A percentile compares a stretch with the other conserved stretches of the same genome.
phyloP scores from a whole-genome alignment of 169 alveolate genomes.

The Perkinsus olseni region DNA sequence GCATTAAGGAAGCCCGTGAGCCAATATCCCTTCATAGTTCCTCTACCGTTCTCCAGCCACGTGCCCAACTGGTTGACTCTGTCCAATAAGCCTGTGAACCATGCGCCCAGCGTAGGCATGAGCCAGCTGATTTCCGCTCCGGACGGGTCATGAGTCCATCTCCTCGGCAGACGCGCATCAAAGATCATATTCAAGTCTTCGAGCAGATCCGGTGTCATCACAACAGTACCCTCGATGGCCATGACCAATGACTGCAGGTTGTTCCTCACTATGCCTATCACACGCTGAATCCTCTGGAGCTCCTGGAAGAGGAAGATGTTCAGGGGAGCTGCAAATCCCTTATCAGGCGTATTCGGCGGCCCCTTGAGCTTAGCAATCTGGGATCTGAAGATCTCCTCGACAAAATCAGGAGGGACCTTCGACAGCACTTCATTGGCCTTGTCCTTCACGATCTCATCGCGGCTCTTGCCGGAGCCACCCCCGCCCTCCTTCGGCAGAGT shows the following conservation, averaged over 20 bases:
- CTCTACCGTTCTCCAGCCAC: slow-evolving; percentile 85
- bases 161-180: slow-evolving; percentile 75
- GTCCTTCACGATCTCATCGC: slow-evolving; percentile 85
- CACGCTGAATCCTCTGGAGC: slow-evolving; percentile 84
- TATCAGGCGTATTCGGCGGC: slow-evolving; percentile 63
- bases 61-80: slow-evolving; percentile 79
- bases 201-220: slow-evolving; percentile 87
- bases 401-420: slow-evolving; percentile 77
- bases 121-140: slow-evolving; percentile 95
- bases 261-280: slow-evolving; percentile 77
- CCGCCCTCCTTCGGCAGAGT: slow-evolving; percentile 89
- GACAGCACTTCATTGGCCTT: slow-evolving; percentile 69
- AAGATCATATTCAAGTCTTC: slow-evolving; percentile 69
- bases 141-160: slow-evolving; percentile 91
- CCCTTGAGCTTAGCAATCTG: slow-evolving; percentile 72
- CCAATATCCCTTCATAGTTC: slow-evolving; percentile 68
- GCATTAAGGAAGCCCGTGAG: slow-evolving; percentile 88
- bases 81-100: slow-evolving; percentile 86
- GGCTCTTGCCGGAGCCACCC: slow-evolving; percentile 82
- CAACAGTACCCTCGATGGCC: slow-evolving; percentile 88
- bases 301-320: slow-evolving; percentile 91
- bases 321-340: slow-evolving; percentile 82
- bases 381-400: slow-evolving; percentile 73
- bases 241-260: slow-evolving; percentile 72
- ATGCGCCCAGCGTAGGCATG: slow-evolving; percentile 80